These are phyloP conservation scores for Podospora australis DNA, from an alignment of 495 filamentous ascomycete species.

Conservation along the genomic window DNA sequence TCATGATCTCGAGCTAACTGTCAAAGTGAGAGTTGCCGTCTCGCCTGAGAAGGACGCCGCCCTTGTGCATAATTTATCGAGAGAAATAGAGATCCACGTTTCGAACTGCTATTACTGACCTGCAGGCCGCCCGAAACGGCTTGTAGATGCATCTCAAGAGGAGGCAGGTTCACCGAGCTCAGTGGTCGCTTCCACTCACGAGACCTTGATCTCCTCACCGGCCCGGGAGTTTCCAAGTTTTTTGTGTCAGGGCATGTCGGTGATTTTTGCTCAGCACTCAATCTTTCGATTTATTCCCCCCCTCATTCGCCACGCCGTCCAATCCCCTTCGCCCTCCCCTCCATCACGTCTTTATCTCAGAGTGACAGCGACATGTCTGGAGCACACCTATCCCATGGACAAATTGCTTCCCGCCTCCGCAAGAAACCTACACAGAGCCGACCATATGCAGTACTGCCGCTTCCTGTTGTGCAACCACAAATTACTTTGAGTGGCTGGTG, in stretches of 20 bases:
- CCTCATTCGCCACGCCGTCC: not conserved
- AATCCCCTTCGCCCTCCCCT: not conserved
- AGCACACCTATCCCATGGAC: not conserved
- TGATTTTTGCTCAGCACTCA: not conserved
- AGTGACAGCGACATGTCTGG: not conserved
- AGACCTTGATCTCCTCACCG: conserved; percentile 15
- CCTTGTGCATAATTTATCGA: conserved; percentile 12
- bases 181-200: conserved; percentile 12
- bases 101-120: conserved; percentile 15
- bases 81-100: conserved; percentile 19
- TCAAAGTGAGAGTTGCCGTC: too few relatives aligned
- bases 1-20: too few relatives aligned
- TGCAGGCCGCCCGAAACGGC: conserved; percentile 27
- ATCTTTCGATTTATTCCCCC: not conserved
- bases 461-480: conserved; percentile 24
- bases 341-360: not conserved
- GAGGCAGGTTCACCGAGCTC: conserved; percentile 17
- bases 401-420: conserved; percentile 13
- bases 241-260: not conserved
- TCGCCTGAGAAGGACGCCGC: not conserved
- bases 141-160: conserved; percentile 17
- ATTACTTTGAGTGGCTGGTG: conserved; percentile 4
- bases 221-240: not conserved
- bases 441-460: conserved; percentile 10
- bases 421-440: too few relatives aligned